These are phyloP conservation scores for Aspergillus sp. DNA, from an alignment of 2,329 filamentous ascomycete genomes.

Conservation along the genomic window DNA sequence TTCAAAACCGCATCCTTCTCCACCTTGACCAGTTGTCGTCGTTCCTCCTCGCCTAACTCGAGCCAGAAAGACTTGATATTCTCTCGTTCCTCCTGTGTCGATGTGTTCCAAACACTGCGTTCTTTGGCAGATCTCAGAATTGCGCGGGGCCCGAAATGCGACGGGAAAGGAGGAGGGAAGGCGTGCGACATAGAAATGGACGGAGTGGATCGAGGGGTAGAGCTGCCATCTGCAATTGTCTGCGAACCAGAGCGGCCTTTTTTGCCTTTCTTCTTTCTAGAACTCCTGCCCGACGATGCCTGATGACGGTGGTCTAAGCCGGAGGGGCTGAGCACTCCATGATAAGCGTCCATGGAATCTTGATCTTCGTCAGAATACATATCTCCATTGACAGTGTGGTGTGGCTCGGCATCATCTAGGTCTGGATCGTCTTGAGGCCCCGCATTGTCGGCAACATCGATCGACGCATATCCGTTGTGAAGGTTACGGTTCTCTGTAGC, in stretches of 20 bases:
- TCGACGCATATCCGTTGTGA: slow-evolving; percentile 19
- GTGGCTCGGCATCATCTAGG: slow-evolving; percentile 27
- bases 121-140: slow-evolving; percentile 54
- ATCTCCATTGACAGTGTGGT: slow-evolving; percentile 44
- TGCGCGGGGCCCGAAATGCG: slow-evolving; percentile 35
- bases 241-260: slow-evolving; percentile 30
- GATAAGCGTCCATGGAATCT: slow-evolving; percentile 31
- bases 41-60: slow-evolving; percentile 83
- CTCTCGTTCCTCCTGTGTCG: slow-evolving; percentile 85
- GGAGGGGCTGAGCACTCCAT: slow-evolving; percentile 11
- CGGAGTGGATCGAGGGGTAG: slow-evolving; percentile 31
- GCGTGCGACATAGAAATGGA: slow-evolving; percentile 39
- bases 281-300: slow-evolving; percentile 22
- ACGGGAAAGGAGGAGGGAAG: slow-evolving; percentile 37
- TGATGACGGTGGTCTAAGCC: slow-evolving; percentile 6
- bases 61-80: slow-evolving; percentile 99
- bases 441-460: slow-evolving; percentile 21
- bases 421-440: slow-evolving; percentile 25
- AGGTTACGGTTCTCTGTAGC: slow-evolving; percentile 45
- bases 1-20: slow-evolving; percentile 96
- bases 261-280: slow-evolving; percentile 36
- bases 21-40: slow-evolving; percentile 91
- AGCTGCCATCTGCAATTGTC: slow-evolving; percentile 29
- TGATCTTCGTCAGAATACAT: slow-evolving; percentile 50
- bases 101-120: slow-evolving; percentile 90